A percentile compares a stretch with the other conserved stretches of the same genome.
Evolutionary conservation across 2,329 filamentous ascomycete species (phyloP).

Genomic region (Paecilomyces fulvus): DNA sequence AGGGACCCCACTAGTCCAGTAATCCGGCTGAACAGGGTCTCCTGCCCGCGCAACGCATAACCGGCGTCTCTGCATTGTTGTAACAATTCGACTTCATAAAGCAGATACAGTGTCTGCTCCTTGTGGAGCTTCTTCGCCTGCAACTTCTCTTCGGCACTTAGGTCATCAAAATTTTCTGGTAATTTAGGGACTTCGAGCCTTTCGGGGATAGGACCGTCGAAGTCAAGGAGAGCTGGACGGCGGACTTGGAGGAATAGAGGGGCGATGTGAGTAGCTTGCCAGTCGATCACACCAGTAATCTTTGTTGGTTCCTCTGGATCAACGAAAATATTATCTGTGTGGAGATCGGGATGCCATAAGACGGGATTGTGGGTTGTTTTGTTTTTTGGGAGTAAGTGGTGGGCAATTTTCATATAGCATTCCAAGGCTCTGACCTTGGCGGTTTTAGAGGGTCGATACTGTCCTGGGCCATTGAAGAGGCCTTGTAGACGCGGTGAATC

Average conservation of each 20-base stretch:
- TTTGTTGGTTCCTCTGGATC: slow-evolving; percentile 17
- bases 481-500: slow-evolving; percentile 16
- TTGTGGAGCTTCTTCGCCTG: no score
- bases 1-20: no score
- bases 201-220: slow-evolving; percentile 19
- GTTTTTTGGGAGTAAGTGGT: slow-evolving; percentile 12
- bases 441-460: slow-evolving; percentile 15
- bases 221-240: slow-evolving; percentile 19
- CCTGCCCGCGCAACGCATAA: no score
- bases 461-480: slow-evolving; percentile 20
- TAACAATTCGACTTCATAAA: no score
- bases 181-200: slow-evolving; percentile 10
- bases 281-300: slow-evolving; percentile 24
- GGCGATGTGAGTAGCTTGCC: slow-evolving; percentile 21
- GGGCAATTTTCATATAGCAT: neutral
- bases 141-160: no score
- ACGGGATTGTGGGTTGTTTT: slow-evolving; percentile 11
- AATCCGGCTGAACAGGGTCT: no score
- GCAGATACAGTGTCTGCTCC: no score
- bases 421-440: slow-evolving; percentile 17
- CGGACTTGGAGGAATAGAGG: slow-evolving; percentile 20
- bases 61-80: no score
- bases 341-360: slow-evolving; percentile 23
- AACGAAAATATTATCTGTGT: slow-evolving; percentile 24
- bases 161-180: no score